Conservation (phyloP, 1,139 yeast species). For the Meyerozyma guilliermondii region DNA sequence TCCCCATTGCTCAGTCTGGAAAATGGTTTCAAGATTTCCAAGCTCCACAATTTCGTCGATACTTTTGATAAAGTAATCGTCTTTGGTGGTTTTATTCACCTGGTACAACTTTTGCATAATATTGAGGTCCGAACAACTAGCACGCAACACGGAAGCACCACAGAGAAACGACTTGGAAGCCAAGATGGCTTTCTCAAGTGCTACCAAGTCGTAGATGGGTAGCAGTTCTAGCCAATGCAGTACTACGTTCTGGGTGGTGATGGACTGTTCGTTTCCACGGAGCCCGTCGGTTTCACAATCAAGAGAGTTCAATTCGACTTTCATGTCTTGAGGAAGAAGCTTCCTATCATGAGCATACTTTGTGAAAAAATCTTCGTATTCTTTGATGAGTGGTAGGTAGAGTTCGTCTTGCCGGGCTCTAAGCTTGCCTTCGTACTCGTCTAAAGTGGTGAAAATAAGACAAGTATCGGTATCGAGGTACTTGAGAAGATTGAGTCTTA, state of each 20-base stretch:
- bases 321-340: conserved; percentile 19
- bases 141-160: conserved; percentile 48
- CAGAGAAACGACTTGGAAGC: conserved; percentile 82
- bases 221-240: conserved; percentile 58
- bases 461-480: conserved; percentile 93
- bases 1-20: conserved; percentile 92
- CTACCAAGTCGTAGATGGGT: conserved; percentile 73
- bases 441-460: conserved; percentile 74
- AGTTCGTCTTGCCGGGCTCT: conserved; percentile 70
- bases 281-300: conserved; percentile 82
- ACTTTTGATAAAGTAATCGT: conserved; percentile 29
- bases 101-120: conserved; percentile 26
- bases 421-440: conserved; percentile 79
- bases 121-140: conserved; percentile 25
- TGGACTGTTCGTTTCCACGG: conserved; percentile 70
- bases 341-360: conserved; percentile 32
- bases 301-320: conserved; percentile 45
- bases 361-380: conserved; percentile 60
- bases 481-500: conserved; percentile 57
- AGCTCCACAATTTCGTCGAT: conserved; percentile 73
- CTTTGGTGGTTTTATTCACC: conserved; percentile 23
- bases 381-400: conserved; percentile 68
- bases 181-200: conserved; percentile 82
- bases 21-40: conserved; percentile 75
- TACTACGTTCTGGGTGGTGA: conserved; percentile 58